Percentiles rank a stretch among this genome's conserved stretches.
Conservation (phyloP, 2,329 filamentous ascomycete genomes). For the Monosporascus cannonballus region DNA sequence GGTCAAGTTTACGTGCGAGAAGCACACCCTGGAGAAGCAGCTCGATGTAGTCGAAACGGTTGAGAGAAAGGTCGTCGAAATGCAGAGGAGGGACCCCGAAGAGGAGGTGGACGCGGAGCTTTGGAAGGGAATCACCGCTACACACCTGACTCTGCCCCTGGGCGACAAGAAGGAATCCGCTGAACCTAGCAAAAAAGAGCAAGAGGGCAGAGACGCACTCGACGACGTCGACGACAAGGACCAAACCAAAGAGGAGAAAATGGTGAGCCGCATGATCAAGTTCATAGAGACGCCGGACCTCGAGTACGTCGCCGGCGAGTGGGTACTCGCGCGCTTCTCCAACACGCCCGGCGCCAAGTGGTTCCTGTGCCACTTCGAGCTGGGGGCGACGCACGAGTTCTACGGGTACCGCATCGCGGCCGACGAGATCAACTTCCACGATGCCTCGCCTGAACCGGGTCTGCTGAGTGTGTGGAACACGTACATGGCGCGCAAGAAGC, state of each 20-base stretch:
- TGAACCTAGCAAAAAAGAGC: background rate
- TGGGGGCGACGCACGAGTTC: constrained; percentile 20
- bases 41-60: constrained; percentile 24
- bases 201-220: constrained; percentile 1
- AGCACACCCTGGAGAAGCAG: constrained; percentile 20
- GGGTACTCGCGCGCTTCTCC: constrained; percentile 27
- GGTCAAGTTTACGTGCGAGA: constrained; percentile 23
- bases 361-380: constrained; percentile 27
- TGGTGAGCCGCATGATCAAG: constrained; percentile 21
- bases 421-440: constrained; percentile 28
- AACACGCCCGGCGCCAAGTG: constrained; percentile 23
- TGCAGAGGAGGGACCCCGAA: constrained; percentile 9
- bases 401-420: constrained; percentile 24
- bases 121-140: background rate
- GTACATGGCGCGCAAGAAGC: constrained; percentile 24
- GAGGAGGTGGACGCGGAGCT: constrained; percentile 7
- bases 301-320: constrained; percentile 24
- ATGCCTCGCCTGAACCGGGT: constrained; percentile 21
- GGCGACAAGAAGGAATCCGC: background rate
- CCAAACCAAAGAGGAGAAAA: constrained; percentile 13
- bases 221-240: constrained; percentile 3
- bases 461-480: constrained; percentile 21
- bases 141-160: no score
- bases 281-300: constrained; percentile 24
- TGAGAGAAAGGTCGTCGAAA: constrained; percentile 17